These are phyloP conservation scores for Geotrichum phurueaensis DNA, from an alignment of 1,139 yeast species.

Conservation along the genomic window DNA sequence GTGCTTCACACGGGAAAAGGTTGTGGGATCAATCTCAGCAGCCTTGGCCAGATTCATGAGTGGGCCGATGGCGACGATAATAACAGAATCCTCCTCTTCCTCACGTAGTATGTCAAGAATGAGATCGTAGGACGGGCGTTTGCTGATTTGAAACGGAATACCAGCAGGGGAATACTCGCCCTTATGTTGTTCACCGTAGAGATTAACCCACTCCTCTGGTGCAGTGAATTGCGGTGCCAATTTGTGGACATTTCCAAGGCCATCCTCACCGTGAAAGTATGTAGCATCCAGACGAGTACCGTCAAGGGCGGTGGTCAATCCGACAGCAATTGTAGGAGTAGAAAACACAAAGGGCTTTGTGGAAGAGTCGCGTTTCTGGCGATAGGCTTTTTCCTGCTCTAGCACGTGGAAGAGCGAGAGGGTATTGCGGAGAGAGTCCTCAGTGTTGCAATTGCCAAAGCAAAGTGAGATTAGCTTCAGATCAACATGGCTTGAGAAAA, in stretches of 20 bases:
- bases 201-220: constrained; percentile 28
- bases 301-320: constrained; percentile 32
- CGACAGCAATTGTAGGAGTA: constrained; percentile 35
- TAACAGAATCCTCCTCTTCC: constrained; percentile 37
- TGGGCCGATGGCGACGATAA: constrained; percentile 40
- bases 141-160: constrained; percentile 33
- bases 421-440: constrained; percentile 35
- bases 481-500: constrained; percentile 32
- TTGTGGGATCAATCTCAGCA: constrained; percentile 35
- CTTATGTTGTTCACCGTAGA: constrained; percentile 20
- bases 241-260: constrained; percentile 38
- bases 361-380: constrained; percentile 8
- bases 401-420: constrained; percentile 36
- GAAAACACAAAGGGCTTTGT: constrained; percentile 21
- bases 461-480: constrained; percentile 37
- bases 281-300: constrained; percentile 37
- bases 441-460: constrained; percentile 39
- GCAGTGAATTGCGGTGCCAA: constrained; percentile 36
- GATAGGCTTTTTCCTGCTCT: constrained; percentile 26
- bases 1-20: constrained; percentile 35
- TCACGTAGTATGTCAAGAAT: constrained; percentile 34
- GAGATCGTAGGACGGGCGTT: constrained; percentile 31
- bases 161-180: constrained; percentile 5
- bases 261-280: constrained; percentile 40
- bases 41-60: constrained; percentile 41